Percentiles rank a stretch among this genome's conserved stretches.
These are phyloP conservation scores for Penicillium psychrosexuale DNA, from an alignment of 2,329 filamentous ascomycete species.

Conservation along the genomic window DNA sequence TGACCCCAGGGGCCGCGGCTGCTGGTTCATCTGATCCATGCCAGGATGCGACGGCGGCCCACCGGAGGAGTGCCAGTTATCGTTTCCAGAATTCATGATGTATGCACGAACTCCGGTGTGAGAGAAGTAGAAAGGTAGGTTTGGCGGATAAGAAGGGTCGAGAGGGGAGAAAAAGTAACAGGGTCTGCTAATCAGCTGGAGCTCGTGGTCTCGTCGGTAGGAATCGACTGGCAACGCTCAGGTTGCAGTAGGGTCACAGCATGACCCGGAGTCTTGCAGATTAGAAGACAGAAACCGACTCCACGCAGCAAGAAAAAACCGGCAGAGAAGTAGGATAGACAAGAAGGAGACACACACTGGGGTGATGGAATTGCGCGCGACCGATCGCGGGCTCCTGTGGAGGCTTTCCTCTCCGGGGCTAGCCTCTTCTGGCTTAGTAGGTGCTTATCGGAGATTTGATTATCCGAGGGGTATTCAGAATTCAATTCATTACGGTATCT, in stretches of 20 bases:
- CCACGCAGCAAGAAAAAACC: constrained; percentile 9
- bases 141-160: constrained; percentile 12
- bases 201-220: constrained; percentile 14
- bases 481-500: constrained; percentile 3
- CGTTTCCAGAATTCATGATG: constrained; percentile 44
- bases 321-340: constrained; percentile 4
- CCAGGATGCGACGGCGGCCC: constrained; percentile 42
- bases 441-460: constrained; percentile 23
- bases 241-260: constrained; percentile 22
- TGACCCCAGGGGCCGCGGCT: constrained; percentile 42
- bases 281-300: constrained; percentile 6
- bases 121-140: constrained; percentile 9
- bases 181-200: constrained; percentile 17
- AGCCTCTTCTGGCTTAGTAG: constrained; percentile 23
- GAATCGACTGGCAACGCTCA: constrained; percentile 18
- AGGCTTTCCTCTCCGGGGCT: constrained; percentile 32
- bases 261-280: constrained; percentile 17
- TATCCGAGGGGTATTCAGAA: constrained; percentile 19
- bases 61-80: constrained; percentile 43
- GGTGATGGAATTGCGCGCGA: constrained; percentile 38
- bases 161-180: constrained; percentile 13
- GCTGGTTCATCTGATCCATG: constrained; percentile 44
- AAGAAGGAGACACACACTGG: constrained; percentile 15
- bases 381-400: constrained; percentile 38
- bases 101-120: constrained; percentile 21